These are phyloP conservation scores for Botryotinia narcissicola DNA, from an alignment of 2,329 filamentous ascomycete genomes.

Conservation along the genomic window DNA sequence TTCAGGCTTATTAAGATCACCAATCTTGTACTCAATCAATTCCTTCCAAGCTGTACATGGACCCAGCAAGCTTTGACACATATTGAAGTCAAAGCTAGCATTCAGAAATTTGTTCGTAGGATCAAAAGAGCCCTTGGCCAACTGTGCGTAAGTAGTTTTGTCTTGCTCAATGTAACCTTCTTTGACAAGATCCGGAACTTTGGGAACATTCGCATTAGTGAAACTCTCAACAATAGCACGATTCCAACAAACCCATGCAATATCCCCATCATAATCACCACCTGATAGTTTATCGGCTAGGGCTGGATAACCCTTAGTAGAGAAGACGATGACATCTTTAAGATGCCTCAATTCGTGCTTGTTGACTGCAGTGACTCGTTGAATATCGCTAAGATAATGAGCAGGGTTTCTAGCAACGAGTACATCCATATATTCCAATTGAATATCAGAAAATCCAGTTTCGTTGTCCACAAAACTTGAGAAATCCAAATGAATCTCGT, in stretches of 20 bases:
- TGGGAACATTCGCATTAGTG: conserved; percentile 53
- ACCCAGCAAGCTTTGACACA: conserved; percentile 58
- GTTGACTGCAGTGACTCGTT: conserved; percentile 61
- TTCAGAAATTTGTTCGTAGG: conserved; percentile 46
- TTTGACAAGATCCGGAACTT: conserved; percentile 45
- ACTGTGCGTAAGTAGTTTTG: conserved; percentile 40
- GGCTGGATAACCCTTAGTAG: conserved; percentile 57
- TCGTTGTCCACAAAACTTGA: conserved; percentile 56
- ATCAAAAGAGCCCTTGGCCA: conserved; percentile 22
- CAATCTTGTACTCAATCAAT: conserved; percentile 57
- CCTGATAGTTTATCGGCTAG: conserved; percentile 71
- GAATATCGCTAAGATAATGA: conserved; percentile 69
- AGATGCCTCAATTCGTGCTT: conserved; percentile 62
- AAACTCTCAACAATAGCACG: conserved; percentile 64
- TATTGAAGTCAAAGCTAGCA: conserved; percentile 56
- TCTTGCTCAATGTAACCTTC: conserved; percentile 52
- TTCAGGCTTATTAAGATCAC: conserved; percentile 46
- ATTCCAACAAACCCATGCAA: conserved; percentile 78
- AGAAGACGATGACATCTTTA: conserved; percentile 78
- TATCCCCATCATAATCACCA: conserved; percentile 79
- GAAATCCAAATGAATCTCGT: conserved; percentile 67
- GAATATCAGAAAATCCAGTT: conserved; percentile 52
- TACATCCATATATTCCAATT: conserved; percentile 57
- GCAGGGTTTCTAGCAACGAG: conserved; percentile 69
- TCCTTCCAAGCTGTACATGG: conserved; percentile 64